Conservation (phyloP, 1,139 yeast species). For the Suhomyces taliae region DNA sequence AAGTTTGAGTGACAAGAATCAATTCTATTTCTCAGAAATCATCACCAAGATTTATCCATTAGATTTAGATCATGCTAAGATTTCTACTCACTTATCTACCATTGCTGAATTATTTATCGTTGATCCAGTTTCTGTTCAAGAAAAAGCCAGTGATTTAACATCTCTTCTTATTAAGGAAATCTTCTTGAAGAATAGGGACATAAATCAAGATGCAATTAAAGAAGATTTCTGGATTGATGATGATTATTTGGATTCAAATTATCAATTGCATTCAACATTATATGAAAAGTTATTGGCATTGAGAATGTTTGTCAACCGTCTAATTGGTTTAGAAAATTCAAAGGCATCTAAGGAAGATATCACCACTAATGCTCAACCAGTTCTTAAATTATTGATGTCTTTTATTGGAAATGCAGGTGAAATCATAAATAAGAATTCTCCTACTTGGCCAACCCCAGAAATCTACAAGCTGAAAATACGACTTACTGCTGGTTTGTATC, state of each 20-base stretch:
- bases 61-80: slow-evolving; percentile 30
- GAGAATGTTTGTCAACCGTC: slow-evolving; percentile 61
- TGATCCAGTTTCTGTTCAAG: slow-evolving; percentile 53
- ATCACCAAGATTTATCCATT: slow-evolving; percentile 53
- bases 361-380: slow-evolving; percentile 52
- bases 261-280: slow-evolving; percentile 25
- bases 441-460: slow-evolving; percentile 62
- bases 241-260: slow-evolving; percentile 33
- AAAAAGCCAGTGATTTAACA: slow-evolving; percentile 58
- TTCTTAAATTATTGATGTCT: slow-evolving; percentile 64
- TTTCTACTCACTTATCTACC: slow-evolving; percentile 60
- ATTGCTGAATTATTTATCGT: slow-evolving; percentile 62
- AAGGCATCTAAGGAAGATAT: slow-evolving; percentile 22
- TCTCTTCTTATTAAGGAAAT: slow-evolving; percentile 60
- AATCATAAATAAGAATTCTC: slow-evolving; percentile 51
- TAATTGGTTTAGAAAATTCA: slow-evolving; percentile 45
- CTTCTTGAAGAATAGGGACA: slow-evolving; percentile 48
- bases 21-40: slow-evolving; percentile 37
- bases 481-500: slow-evolving; percentile 63
- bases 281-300: slow-evolving; percentile 55
- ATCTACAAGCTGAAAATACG: slow-evolving; percentile 61
- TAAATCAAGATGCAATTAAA: slow-evolving; percentile 22
- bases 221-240: slow-evolving; percentile 53
- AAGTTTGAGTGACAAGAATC: slow-evolving; percentile 46
- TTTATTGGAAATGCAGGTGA: slow-evolving; percentile 83